Evolutionary conservation across 306 rosid species (phyloP).

Genomic region (Acacia melanoxylon): DNA sequence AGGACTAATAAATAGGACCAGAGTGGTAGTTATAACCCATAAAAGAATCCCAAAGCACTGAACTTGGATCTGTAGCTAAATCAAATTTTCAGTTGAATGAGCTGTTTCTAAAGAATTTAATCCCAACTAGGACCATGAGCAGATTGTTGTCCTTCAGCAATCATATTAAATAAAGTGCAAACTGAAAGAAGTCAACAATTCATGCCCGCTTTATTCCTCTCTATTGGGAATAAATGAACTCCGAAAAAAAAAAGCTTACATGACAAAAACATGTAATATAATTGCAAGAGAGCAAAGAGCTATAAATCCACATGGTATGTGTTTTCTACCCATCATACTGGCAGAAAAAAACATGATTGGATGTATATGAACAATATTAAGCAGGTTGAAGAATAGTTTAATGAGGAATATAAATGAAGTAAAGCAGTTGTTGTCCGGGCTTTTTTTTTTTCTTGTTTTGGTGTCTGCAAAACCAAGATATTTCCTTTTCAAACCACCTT

Average conservation of each 20-base stretch:
- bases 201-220: constrained; percentile 6
- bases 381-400: not conserved
- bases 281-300: not conserved
- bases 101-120: not conserved
- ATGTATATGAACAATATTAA: not conserved
- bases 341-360: constrained; percentile 2
- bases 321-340: constrained; percentile 6
- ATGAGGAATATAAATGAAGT: not conserved
- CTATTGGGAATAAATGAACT: constrained; percentile 2
- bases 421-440: not conserved
- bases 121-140: not conserved
- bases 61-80: not conserved
- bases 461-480: not conserved
- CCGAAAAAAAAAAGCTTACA: not conserved
- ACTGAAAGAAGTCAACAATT: not conserved
- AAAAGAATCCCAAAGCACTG: constrained; percentile 18
- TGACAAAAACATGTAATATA: not conserved
- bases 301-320: not conserved
- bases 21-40: not conserved
- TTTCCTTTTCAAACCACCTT: not conserved
- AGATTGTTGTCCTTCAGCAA: not conserved
- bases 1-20: too few relatives aligned
- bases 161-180: not conserved
- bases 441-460: not conserved
- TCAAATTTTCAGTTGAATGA: constrained; percentile 1